Evolutionary conservation across 2,329 filamentous ascomycete genomes (phyloP).

Genomic region (Cryphonectria radicalis): DNA sequence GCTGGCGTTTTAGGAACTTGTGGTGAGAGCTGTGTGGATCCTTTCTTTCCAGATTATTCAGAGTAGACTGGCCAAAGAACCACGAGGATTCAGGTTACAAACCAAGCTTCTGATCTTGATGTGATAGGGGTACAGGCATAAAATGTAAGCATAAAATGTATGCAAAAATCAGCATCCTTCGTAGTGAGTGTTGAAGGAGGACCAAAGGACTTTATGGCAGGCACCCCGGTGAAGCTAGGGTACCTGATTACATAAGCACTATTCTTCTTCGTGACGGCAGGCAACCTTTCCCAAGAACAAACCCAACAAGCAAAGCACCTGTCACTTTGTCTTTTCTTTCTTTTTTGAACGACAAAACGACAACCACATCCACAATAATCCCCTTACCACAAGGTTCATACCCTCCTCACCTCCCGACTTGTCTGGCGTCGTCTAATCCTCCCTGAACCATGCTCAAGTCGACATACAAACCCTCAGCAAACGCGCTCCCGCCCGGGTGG

Average conservation of each 20-base stretch:
- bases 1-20: neutral
- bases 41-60: neutral
- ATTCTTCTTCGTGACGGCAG: neutral
- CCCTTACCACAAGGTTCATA: neutral
- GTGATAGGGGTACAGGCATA: neutral
- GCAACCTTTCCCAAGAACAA: neutral
- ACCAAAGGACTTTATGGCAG: neutral
- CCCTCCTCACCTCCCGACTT: neutral
- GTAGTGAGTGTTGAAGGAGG: neutral
- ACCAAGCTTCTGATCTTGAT: neutral
- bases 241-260: neutral
- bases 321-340: neutral
- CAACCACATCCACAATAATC: neutral
- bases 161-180: neutral
- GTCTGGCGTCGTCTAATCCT: neutral
- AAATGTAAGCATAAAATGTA: neutral
- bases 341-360: neutral
- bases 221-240: neutral
- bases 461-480: slow-evolving; percentile 67
- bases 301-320: neutral
- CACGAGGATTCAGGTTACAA: neutral
- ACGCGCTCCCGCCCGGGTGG: slow-evolving; percentile 75
- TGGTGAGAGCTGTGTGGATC: neutral
- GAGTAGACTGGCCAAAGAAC: neutral
- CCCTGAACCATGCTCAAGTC: slow-evolving; percentile 69